A percentile compares a stretch with the other conserved stretches of the same genome.
Conservation (phyloP, 73 alveolate species). For the Paramecium caudatum region DNA sequence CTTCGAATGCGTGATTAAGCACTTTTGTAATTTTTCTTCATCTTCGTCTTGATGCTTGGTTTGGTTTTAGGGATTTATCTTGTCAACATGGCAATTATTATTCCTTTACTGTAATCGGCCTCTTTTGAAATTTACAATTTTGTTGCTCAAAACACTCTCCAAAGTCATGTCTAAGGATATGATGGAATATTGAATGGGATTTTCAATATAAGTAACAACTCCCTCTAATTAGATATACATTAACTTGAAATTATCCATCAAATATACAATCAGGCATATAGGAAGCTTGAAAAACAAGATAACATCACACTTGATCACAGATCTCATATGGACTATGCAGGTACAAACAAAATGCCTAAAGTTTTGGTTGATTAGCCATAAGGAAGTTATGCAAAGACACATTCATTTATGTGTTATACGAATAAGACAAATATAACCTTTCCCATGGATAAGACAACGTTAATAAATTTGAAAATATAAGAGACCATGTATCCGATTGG, state of each 20-base stretch:
- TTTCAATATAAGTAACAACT: conserved; percentile 31
- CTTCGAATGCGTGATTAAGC: conserved; percentile 26
- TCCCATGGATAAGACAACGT: conserved; percentile 1
- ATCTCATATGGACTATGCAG: conserved; percentile 60
- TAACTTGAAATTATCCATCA: not conserved
- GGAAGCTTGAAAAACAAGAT: conserved; percentile 16
- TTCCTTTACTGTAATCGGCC: conserved; percentile 21
- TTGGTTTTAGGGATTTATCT: conserved; percentile 17
- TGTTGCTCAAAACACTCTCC: not conserved
- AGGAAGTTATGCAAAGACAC: not conserved
- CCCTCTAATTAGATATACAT: not conserved
- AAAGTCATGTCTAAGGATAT: conserved; percentile 22
- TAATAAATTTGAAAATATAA: conserved; percentile 39
- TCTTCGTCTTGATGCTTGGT: not conserved
- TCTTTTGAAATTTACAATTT: conserved; percentile 12
- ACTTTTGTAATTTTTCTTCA: not conserved
- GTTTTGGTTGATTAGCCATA: conserved; percentile 26
- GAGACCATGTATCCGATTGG: conserved; percentile 54
- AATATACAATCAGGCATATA: not conserved
- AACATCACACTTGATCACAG: conserved; percentile 18
- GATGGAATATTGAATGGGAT: conserved; percentile 48
- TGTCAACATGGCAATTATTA: conserved; percentile 3
- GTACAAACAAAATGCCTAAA: conserved; percentile 50
- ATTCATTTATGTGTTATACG: conserved; percentile 56
- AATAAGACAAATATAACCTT: conserved; percentile 24